Conservation (phyloP, 192 early-diverging fungal genomes). For the Endogone sp. region DNA sequence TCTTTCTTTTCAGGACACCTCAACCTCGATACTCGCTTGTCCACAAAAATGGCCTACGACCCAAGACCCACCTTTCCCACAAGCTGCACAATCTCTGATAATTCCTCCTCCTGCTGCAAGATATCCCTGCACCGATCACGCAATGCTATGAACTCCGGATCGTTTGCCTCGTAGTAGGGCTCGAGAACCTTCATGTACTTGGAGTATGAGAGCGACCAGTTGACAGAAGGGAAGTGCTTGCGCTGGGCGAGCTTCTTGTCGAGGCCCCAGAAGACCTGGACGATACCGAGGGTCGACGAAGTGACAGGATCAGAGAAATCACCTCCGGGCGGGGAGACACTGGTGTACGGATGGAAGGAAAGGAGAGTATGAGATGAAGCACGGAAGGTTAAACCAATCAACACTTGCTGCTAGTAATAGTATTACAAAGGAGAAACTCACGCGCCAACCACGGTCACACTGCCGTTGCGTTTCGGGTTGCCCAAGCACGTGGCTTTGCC, state of each 20-base stretch:
- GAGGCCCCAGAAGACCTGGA: conserved; percentile 99
- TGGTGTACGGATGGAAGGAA: conserved; percentile 16
- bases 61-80: conserved; percentile 88
- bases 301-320: conserved; percentile 99
- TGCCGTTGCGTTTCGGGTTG: conserved; percentile 88
- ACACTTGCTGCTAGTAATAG: neutral
- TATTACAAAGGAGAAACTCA: conserved; percentile 34
- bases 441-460: conserved; percentile 97
- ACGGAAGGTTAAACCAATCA: neutral
- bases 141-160: conserved; percentile 90
- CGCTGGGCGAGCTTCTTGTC: conserved; percentile 99
- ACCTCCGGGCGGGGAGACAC: conserved; percentile 99
- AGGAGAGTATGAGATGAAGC: neutral
- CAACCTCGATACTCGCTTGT: neutral
- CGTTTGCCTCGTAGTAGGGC: conserved; percentile 90
- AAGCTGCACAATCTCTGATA: conserved; percentile 99
- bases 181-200: conserved; percentile 98
- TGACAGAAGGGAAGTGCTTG: conserved; percentile 99
- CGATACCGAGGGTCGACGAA: conserved; percentile 93
- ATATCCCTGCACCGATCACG: conserved; percentile 97
- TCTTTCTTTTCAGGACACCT: conserved; percentile 14
- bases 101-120: conserved; percentile 96
- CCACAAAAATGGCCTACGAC: too few species aligned
- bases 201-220: conserved; percentile 97
- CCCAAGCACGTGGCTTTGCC: conserved; percentile 97